Percentiles rank a stretch among this genome's conserved stretches.
phyloP scores from a whole-genome alignment of 1,284 basidiomycete genomes.

The Malassezia obtusa region DNA sequence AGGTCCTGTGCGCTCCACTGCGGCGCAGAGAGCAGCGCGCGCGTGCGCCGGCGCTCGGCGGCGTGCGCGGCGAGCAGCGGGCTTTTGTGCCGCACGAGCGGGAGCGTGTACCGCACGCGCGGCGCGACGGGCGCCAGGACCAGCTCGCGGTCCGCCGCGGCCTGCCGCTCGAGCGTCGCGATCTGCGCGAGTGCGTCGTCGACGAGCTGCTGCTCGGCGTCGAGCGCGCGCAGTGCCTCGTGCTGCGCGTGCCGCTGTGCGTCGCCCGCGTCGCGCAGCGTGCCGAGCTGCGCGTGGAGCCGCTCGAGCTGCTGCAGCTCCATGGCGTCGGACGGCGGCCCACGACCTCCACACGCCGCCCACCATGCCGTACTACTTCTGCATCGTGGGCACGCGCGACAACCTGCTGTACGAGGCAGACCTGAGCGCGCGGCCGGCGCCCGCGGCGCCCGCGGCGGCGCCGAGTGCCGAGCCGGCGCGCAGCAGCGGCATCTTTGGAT shows the following conservation, averaged over 20 bases:
- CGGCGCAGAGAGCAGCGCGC: slow-evolving; percentile 10
- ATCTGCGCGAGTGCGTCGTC: slow-evolving; percentile 20
- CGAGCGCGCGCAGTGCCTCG: background rate
- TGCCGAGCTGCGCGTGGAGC: slow-evolving; percentile 5
- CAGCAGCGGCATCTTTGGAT: background rate
- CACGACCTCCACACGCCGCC: background rate
- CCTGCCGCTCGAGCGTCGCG: slow-evolving; percentile 8
- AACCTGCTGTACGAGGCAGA: slow-evolving; percentile 45
- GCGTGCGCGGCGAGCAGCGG: slow-evolving; percentile 8
- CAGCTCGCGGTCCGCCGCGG: background rate
- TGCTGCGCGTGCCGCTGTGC: slow-evolving; percentile 6
- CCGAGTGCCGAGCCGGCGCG: background rate
- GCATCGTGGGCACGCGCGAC: slow-evolving; percentile 40
- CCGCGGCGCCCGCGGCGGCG: slow-evolving; percentile 3
- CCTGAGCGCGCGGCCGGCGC: slow-evolving; percentile 27
- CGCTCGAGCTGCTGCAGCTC: slow-evolving; percentile 3
- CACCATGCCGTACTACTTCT: slow-evolving; percentile 37
- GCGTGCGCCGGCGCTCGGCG: background rate
- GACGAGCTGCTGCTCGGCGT: slow-evolving; percentile 9
- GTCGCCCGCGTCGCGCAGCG: background rate
- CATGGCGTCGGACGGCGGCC: background rate
- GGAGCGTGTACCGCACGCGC: background rate
- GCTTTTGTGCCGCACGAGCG: background rate
- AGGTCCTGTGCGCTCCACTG: slow-evolving; percentile 17
- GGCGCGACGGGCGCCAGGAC: background rate